Conservation (phyloP, 169 alveolate genomes). For the Plasmodium relictum region DNA sequence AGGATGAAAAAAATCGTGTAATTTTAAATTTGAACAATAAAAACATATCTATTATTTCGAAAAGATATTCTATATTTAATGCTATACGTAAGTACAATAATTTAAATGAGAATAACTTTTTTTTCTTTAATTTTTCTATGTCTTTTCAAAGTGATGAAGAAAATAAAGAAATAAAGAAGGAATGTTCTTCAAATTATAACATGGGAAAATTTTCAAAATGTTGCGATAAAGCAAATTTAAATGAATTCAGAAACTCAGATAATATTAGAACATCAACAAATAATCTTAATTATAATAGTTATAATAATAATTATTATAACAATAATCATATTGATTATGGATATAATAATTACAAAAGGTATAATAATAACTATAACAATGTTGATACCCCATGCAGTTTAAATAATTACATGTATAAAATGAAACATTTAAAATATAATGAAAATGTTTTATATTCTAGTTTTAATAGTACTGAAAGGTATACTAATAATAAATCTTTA, state of each 20-base stretch:
- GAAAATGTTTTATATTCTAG: not conserved
- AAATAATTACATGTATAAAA: not conserved
- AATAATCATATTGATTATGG: not conserved
- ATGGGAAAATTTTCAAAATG: not conserved
- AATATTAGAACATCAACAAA: not conserved
- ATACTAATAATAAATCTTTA: not conserved
- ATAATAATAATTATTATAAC: not conserved
- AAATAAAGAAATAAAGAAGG: not conserved
- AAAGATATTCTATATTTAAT: slow-evolving; percentile 42
- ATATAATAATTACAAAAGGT: not conserved
- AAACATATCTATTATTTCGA: slow-evolving; percentile 30
- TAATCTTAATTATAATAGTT: not conserved
- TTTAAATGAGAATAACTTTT: slow-evolving; percentile 40
- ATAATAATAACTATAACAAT: not conserved
- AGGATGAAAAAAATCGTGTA: slow-evolving; percentile 5
- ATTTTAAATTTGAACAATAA: slow-evolving; percentile 58
- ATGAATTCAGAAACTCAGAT: not conserved
- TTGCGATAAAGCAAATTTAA: not conserved
- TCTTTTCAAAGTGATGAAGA: slow-evolving; percentile 28
- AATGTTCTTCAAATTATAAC: not conserved
- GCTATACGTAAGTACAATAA: slow-evolving; percentile 41
- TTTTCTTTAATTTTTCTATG: slow-evolving; percentile 46
- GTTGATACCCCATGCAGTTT: not conserved
- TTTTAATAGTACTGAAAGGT: not conserved
- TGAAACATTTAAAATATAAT: not conserved